Evolutionary conservation across 2,329 filamentous ascomycete genomes (phyloP), one percentile per base, ranked within the genome.

Genomic region (Madurella mycetomatis): DNA sequence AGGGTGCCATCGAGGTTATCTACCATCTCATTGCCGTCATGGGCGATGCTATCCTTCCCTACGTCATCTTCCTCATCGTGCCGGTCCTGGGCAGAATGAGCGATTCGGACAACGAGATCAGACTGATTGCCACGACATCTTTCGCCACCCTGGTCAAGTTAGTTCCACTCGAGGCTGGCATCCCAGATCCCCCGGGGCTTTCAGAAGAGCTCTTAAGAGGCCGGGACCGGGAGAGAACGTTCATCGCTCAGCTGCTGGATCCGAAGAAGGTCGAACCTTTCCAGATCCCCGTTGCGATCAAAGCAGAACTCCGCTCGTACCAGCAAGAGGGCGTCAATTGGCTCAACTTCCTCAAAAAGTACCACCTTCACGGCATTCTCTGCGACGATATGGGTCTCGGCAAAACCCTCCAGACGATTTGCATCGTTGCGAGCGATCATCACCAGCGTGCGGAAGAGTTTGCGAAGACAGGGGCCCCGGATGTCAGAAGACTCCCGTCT

Each of bases 311-410:
- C 49, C 89, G 94, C 60, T 95, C 92, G 0, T 99, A 99, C 68
- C 95, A 99, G 70, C 94, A 99, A 71, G 94, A 99, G 51, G 94
- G 94, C 69, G 92, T 99, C 67, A 99, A 99, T 68, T 99, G 94
- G 94, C 83, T 99, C 49, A 86, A 95, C 53, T 99, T 99, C 74
- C 85, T 99, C 62, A 99, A 99, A 70, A 92, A 92, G 54, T 99
- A 97, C 69, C 92, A 99, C 65, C 83, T 99, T 1, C 95, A 99
- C 64, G 94, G 94, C 47, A 96, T 99, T 70, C 88, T 99, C 56
- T 99, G 94, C 68, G 94, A 99, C 66, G 94, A 99, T 70, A 99
- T 99, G 94, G 94, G 94, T 66, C 87, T 99, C 30, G 94, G 94
- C 47, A 99, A 99, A 75, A 99, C 94, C 1, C 76, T 99, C 11